Conservation (phyloP, 116 monocot species). For the Thalassia testudinum region DNA sequence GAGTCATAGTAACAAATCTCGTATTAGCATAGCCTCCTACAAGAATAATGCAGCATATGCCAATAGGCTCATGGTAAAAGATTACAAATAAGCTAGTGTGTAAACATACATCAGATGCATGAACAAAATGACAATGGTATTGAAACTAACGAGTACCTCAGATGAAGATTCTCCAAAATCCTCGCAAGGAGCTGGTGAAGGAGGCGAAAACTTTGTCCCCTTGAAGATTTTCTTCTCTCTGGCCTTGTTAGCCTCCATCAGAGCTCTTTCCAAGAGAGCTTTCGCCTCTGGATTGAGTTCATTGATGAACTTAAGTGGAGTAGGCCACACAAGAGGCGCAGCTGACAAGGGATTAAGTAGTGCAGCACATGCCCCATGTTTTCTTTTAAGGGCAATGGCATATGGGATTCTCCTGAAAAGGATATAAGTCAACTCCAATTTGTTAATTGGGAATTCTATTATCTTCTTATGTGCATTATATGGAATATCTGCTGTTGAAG, state of each 20-base stretch:
- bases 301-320: conserved; percentile 82
- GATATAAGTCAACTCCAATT: too few relatives aligned
- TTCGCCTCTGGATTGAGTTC: conserved; percentile 70
- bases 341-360: conserved; percentile 77
- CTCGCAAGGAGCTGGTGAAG: conserved; percentile 43
- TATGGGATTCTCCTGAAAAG: conserved; percentile 62
- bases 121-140: too few relatives aligned
- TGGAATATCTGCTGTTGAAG: too few relatives aligned
- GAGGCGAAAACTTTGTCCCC: conserved; percentile 23
- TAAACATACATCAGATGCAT: too few relatives aligned
- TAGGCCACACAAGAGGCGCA: conserved; percentile 89
- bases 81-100: too few relatives aligned
- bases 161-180: conserved; percentile 37
- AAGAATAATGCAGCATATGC: too few relatives aligned
- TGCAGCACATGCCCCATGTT: conserved; percentile 62
- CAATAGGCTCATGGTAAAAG: too few relatives aligned
- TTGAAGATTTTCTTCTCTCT: conserved; percentile 77
- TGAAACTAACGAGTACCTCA: conserved; percentile 28
- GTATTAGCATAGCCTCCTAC: too few relatives aligned
- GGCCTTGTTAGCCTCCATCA: conserved; percentile 72
- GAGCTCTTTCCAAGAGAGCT: conserved; percentile 60
- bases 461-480: too few relatives aligned
- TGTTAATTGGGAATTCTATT: too few relatives aligned
- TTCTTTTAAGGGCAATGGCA: conserved; percentile 45
- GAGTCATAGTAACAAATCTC: too few relatives aligned